Base-by-base conservation (phyloP, 2,329 filamentous ascomycete species). In the Apiospora arundinis region DNA sequence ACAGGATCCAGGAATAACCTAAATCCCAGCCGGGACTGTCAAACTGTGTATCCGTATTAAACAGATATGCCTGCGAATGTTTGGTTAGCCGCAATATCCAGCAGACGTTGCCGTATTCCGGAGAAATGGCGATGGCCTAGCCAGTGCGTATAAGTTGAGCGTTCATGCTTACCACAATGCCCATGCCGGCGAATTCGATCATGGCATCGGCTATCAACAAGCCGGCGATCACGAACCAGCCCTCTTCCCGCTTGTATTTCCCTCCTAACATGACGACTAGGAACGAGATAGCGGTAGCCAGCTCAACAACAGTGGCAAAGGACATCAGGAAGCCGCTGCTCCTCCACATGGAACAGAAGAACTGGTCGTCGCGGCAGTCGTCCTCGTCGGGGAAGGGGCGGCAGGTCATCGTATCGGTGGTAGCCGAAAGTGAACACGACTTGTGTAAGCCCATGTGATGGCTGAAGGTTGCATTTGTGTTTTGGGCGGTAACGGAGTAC, bases 261-360 rank as follows among this genome's bases (percentile, higher is more conserved):
- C 95, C 94, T 23, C 95, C 95, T 1, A 87, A 83, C 75, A 98
- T 84, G 66, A 97, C 90, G 68, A 97, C 89, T 42, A 92, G 78
- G 81, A 95, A 97, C 23, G 91, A 90, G 40, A 97, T 91, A n/a
- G 97, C 82, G 8, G 91, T 91, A 70, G 92, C 94, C 52, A 96
- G 88, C 81, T 97, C 92, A 49, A 96, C 80, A n/a, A 97, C 91
- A 48, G 94, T 89, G 9, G 93, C 89, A 76, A 98, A 93, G 69
- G 92, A 93, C 84, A 97, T 94, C 74, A 97, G 83, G 82, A 98
- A 98, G 32, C 93, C 95, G 46, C 94, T 91, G 37, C 91, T 94
- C 72, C 93, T 89, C 95, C 95, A 99, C 88, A 97, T 92, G 77
- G 91, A 92, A 85, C 96, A 98, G 83, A 98, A 98, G 78, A 91